These are phyloP conservation scores for Crithidia brevicula DNA, from an alignment of 208 protist genomes.

Conservation along the genomic window DNA sequence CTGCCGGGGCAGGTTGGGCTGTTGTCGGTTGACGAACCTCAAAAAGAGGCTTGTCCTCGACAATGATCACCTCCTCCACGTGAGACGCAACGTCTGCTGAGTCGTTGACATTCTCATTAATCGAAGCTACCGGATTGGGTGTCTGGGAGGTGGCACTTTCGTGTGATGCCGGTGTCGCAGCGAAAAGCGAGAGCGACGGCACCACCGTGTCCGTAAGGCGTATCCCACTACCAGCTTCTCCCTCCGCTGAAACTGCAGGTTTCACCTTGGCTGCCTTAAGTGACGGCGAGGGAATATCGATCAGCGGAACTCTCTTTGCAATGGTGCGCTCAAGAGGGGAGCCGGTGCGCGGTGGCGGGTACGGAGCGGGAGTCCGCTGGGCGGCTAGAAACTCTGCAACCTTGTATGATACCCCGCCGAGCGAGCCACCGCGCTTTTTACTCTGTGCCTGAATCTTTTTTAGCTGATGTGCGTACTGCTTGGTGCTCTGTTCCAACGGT, in stretches of 20 bases:
- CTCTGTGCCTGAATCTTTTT: constrained; percentile 85
- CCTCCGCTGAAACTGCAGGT: neutral
- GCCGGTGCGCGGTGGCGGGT: neutral
- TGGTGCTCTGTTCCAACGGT: constrained; percentile 59
- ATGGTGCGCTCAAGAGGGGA: constrained; percentile 20
- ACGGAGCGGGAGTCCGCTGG: constrained; percentile 45
- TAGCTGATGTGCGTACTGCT: constrained; percentile 71
- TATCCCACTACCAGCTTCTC: neutral
- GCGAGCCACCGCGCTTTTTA: constrained; percentile 71
- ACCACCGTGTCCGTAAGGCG: neutral
- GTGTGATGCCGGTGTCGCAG: neutral
- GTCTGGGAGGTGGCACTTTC: too few species aligned
- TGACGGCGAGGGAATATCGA: constrained; percentile 50
- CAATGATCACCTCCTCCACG: constrained; percentile 43
- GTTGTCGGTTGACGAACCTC: constrained; percentile 19
- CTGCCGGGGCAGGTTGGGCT: constrained; percentile 12
- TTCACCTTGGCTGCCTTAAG: neutral
- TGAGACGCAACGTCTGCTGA: neutral
- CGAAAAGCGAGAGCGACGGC: neutral
- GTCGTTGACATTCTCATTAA: neutral
- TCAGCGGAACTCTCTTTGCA: constrained; percentile 65
- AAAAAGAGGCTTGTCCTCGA: constrained; percentile 62
- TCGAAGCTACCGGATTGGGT: neutral
- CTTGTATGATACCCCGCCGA: constrained; percentile 85
- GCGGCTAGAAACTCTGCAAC: constrained; percentile 84